A percentile compares a stretch with the other conserved stretches of the same genome.
Evolutionary conservation across 2,329 filamentous ascomycete genomes (phyloP).

Genomic region (Epichloe festucae): DNA sequence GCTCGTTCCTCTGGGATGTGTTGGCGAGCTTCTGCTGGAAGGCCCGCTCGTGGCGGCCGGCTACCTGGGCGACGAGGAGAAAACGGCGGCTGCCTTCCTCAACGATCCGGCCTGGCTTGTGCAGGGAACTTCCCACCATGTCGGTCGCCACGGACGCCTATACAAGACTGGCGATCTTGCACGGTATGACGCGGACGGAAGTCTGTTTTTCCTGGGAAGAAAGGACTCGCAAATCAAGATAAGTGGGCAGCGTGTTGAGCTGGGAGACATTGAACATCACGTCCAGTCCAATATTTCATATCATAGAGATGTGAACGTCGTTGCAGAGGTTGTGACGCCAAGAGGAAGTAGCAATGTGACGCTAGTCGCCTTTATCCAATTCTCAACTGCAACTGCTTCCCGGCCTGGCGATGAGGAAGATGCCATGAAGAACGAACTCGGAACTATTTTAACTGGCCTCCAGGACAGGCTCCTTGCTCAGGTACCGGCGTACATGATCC

Average conservation of each 20-base stretch:
- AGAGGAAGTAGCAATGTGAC: not conserved
- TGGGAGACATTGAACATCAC: conserved; percentile 16
- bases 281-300: conserved; percentile 9
- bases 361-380: conserved; percentile 4
- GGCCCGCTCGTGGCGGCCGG: conserved; percentile 34
- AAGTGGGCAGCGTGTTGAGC: conserved; percentile 35
- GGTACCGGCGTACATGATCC: conserved; percentile 4
- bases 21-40: conserved; percentile 23
- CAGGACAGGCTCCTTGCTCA: not conserved
- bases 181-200: conserved; percentile 14
- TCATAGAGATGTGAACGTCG: conserved; percentile 26
- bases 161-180: conserved; percentile 24
- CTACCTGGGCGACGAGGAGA: conserved; percentile 31
- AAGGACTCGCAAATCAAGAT: conserved; percentile 39
- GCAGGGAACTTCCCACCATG: conserved; percentile 12
- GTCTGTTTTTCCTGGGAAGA: conserved; percentile 20
- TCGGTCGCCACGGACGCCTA: conserved; percentile 19
- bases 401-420: not conserved
- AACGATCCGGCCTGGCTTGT: conserved; percentile 26
- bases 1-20: conserved; percentile 14
- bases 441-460: not conserved
- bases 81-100: conserved; percentile 33
- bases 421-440: not conserved
- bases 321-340: conserved; percentile 3
- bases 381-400: not conserved